phyloP scores from a whole-genome alignment of 2,329 filamentous ascomycete genomes.

The Graphiopsis chlorocephala region DNA sequence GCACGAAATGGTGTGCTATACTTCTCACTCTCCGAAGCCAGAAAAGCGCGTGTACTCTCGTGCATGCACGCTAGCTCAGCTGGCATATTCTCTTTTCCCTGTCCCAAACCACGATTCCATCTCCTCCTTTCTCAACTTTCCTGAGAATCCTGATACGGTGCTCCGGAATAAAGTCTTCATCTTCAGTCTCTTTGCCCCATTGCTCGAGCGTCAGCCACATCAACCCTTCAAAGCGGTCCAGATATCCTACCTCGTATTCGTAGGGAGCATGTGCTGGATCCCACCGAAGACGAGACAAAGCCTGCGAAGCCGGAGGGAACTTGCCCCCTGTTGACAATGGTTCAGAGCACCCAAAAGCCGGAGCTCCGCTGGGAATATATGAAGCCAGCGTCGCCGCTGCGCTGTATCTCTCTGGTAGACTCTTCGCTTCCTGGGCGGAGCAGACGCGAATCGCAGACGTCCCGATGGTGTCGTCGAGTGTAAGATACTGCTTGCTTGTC shows the following conservation, averaged over 20 bases:
- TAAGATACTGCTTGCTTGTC: neutral
- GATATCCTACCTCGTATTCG: conserved; percentile 53
- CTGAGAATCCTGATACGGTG: conserved; percentile 54
- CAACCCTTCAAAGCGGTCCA: conserved; percentile 48
- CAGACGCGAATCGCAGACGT: neutral
- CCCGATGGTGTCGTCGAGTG: neutral
- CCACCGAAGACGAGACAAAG: conserved; percentile 41
- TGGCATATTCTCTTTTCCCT: conserved; percentile 26
- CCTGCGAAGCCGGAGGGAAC: conserved; percentile 15
- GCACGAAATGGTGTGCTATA: too few species aligned
- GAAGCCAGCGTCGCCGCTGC: neutral
- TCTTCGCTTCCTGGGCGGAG: neutral
- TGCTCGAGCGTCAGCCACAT: conserved; percentile 47
- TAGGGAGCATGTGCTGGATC: conserved; percentile 44
- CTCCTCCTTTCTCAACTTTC: conserved; percentile 28
- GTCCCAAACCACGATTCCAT: conserved; percentile 50
- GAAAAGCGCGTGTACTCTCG: neutral
- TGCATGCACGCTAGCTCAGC: neutral
- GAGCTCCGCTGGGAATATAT: neutral
- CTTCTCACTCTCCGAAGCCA: too few species aligned
- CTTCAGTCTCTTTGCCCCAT: conserved; percentile 52
- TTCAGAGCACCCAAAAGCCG: neutral
- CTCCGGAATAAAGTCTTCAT: conserved; percentile 57
- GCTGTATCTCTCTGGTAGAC: neutral
- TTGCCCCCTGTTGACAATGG: neutral